Percentiles rank a stretch among this genome's conserved stretches.
These are phyloP conservation scores for Houttuynia cordata DNA, from an alignment of 164 flowering plant genomes.

Conservation along the genomic window DNA sequence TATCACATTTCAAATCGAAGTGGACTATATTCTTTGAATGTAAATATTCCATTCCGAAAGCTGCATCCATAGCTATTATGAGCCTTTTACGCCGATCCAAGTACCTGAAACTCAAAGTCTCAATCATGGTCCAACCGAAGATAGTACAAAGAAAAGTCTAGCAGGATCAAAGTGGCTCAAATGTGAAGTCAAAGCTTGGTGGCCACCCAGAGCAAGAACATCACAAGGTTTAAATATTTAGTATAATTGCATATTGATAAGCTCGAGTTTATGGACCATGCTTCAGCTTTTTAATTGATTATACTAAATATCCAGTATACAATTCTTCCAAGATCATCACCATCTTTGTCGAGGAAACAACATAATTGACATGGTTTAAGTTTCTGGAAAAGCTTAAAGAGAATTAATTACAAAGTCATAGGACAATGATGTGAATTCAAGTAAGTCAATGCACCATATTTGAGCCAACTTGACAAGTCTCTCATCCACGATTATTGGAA, in stretches of 20 bases:
- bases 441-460: not conserved
- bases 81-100: slow-evolving; percentile 84
- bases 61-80: slow-evolving; percentile 95
- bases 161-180: not conserved
- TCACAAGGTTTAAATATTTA: not conserved
- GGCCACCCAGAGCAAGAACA: not conserved
- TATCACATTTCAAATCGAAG: slow-evolving; percentile 93
- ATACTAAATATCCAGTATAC: not conserved
- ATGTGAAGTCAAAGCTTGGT: not conserved
- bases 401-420: not conserved
- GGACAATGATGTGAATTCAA: not conserved
- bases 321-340: not conserved
- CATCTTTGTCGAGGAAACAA: not conserved
- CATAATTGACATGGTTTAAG: not conserved
- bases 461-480: not conserved
- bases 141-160: too few species aligned
- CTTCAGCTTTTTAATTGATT: not conserved
- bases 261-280: not conserved
- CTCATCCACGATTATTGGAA: not conserved
- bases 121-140: not conserved
- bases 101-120: slow-evolving; percentile 31
- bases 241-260: too few species aligned
- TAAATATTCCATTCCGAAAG: slow-evolving; percentile 97
- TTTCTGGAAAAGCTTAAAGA: not conserved
- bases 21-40: slow-evolving; percentile 92